These are phyloP conservation scores for Solanum megistacrolobum DNA, from an alignment of 257 asterid species.

Conservation along the genomic window DNA sequence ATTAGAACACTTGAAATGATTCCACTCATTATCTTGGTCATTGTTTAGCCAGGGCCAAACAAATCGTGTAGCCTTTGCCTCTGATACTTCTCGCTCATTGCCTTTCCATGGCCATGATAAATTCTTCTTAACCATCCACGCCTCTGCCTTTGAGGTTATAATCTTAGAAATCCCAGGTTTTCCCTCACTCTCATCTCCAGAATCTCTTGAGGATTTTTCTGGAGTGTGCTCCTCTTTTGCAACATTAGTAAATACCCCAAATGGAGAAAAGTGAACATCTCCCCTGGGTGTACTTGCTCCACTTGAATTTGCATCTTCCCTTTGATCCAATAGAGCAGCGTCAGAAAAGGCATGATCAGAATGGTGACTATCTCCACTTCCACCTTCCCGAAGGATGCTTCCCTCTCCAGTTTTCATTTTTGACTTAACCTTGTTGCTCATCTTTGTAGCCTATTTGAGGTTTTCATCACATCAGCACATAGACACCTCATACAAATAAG, in stretches of 20 bases:
- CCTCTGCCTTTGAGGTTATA: constrained; percentile 72
- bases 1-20: constrained; percentile 28
- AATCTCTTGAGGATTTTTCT: constrained; percentile 35
- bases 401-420: constrained; percentile 61
- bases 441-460: constrained; percentile 60
- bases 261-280: constrained; percentile 52
- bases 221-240: constrained; percentile 28
- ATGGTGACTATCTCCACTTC: constrained; percentile 49
- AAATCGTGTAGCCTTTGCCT: constrained; percentile 45
- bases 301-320: constrained; percentile 86
- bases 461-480: constrained; percentile 21
- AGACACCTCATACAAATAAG: constrained; percentile 2
- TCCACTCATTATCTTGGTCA: constrained; percentile 51
- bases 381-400: constrained; percentile 48
- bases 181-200: constrained; percentile 65
- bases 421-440: constrained; percentile 79
- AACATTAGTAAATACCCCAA: constrained; percentile 52
- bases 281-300: constrained; percentile 86
- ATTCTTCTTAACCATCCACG: constrained; percentile 64
- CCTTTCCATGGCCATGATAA: constrained; percentile 86
- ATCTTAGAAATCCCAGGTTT: constrained; percentile 65
- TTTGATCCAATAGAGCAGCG: constrained; percentile 29
- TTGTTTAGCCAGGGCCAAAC: constrained; percentile 66
- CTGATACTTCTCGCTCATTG: constrained; percentile 52
- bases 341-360: constrained; percentile 51